Percentiles rank a stretch among this genome's conserved stretches.
Conservation (phyloP, 1,284 basidiomycete species). For the Sutorius eximius region DNA sequence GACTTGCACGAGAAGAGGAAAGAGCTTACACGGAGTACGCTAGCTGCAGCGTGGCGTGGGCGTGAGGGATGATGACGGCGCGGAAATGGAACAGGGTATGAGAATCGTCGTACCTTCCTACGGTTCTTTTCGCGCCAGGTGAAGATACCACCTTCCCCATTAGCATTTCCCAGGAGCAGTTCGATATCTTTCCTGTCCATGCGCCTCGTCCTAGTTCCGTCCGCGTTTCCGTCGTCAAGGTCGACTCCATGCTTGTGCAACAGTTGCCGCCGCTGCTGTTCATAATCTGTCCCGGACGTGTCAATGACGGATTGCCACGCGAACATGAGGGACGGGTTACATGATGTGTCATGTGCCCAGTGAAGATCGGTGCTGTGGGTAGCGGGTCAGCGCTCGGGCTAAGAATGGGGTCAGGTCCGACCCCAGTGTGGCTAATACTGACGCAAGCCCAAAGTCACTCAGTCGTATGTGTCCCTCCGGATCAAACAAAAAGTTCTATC, state of each 20-base stretch:
- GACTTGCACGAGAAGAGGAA: slow-evolving; percentile 23
- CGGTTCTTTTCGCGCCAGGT: slow-evolving; percentile 95
- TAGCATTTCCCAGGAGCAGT: slow-evolving; percentile 73
- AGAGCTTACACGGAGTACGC: slow-evolving; percentile 88
- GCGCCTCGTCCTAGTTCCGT: slow-evolving; percentile 68
- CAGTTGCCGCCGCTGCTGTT: slow-evolving; percentile 87
- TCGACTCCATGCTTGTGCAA: slow-evolving; percentile 94
- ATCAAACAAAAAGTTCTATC: slow-evolving; percentile 92
- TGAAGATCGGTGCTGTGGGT: slow-evolving; percentile 72
- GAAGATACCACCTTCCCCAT: slow-evolving; percentile 77
- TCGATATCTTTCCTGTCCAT: slow-evolving; percentile 80
- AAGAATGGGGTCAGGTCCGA: slow-evolving; percentile 26
- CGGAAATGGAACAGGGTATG: slow-evolving; percentile 27
- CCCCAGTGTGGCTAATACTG: slow-evolving; percentile 38
- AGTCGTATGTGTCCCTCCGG: slow-evolving; percentile 91
- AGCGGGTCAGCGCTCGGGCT: slow-evolving; percentile 23
- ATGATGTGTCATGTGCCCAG: slow-evolving; percentile 91
- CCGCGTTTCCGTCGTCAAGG: slow-evolving; percentile 75
- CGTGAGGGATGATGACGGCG: slow-evolving; percentile 16
- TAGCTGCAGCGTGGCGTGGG: slow-evolving; percentile 48
- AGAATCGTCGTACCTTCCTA: slow-evolving; percentile 61
- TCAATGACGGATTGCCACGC: slow-evolving; percentile 28
- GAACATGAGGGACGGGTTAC: slow-evolving; percentile 38
- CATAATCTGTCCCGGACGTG: slow-evolving; percentile 67
- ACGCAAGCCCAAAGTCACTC: slow-evolving; percentile 95